Base-by-base conservation (phyloP, 2,329 filamentous ascomycete species). In the Mycosphaerelloides madeirae region DNA sequence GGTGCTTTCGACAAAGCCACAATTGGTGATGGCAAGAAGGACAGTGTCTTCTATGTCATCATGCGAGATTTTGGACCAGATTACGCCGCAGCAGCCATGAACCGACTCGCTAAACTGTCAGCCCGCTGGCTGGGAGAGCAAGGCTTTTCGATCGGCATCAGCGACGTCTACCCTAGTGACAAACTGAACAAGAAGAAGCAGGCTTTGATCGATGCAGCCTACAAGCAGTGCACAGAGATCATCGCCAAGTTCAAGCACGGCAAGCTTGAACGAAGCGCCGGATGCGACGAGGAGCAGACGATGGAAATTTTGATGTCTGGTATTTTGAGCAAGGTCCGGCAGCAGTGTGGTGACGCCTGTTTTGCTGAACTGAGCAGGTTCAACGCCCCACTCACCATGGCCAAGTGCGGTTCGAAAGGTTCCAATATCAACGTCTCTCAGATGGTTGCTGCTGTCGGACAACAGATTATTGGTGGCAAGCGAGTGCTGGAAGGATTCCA, bases 391-490 rank as follows among this genome's bases (percentile, higher is more conserved):
- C 75, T 97, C 52, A 84, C 95, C 70, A 98, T 98, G 93, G 93
- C 93, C 49, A 93, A 87, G 50, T 97, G 88, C 11, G 93, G 93
- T 38, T 97, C 91, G 42, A 98, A 98, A 68, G 93, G 93, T 64
- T 95, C 89, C 4, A 85, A 87, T 58, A 94, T 98, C 74, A 98
- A 98, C 74, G 93, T 98, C 28, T 93, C 93, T 7, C 93, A 98
- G 72, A 98, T 98, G 93, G 86, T 97, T 64, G 91, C 93, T 44
- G 83, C 90, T 47, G 93, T 98, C 63, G 93, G 93, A 39, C 93
- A 98, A 69, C 93, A 98, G 59, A 96, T 97, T 79, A 97, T 98
- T 60, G 86, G 86, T 48, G 88, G 89, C 38, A 81, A 86, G 61
- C 90, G 93, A 79, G 90, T 98, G 25, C 80, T 87, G 34, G 88